A percentile compares a stretch with the other conserved stretches of the same genome.
phyloP scores from a whole-genome alignment of 441 rosid species.

The Euphorbia celastroides region DNA sequence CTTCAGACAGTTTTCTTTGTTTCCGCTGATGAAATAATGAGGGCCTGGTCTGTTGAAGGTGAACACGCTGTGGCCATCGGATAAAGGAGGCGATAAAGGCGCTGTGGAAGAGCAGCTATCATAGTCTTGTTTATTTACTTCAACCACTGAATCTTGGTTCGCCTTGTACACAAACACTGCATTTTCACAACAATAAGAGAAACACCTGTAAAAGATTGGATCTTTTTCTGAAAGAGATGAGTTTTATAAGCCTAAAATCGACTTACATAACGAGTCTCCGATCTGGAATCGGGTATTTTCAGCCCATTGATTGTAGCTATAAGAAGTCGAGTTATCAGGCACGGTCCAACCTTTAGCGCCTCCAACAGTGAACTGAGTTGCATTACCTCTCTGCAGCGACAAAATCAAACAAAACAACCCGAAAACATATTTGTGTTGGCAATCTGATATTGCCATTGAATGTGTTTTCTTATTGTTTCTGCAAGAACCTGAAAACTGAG shows the following conservation, averaged over 20 bases:
- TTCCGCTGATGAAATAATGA: conserved; percentile 76
- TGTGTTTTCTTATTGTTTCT: background rate
- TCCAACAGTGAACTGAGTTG: conserved; percentile 51
- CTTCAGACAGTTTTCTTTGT: conserved; percentile 56
- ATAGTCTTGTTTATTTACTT: conserved; percentile 54
- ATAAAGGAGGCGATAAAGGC: conserved; percentile 33
- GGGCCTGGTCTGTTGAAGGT: conserved; percentile 52
- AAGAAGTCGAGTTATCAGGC: conserved; percentile 29
- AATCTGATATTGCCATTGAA: conserved; percentile 25
- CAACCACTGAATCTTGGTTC: conserved; percentile 63
- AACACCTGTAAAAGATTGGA: background rate
- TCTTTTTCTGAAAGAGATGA: background rate
- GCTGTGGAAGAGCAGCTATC: conserved; percentile 47
- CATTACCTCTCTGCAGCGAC: conserved; percentile 35
- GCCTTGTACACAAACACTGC: conserved; percentile 62
- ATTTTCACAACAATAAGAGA: background rate
- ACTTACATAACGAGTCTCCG: conserved; percentile 73
- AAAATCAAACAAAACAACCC: conserved; percentile 40
- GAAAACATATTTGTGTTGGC: conserved; percentile 21
- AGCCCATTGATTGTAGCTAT: conserved; percentile 60
- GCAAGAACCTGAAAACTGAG: background rate
- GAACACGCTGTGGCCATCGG: conserved; percentile 60
- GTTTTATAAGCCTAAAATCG: background rate
- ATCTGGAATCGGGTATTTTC: conserved; percentile 61
- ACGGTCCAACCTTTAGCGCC: conserved; percentile 56